Conservation (phyloP, 1,139 yeast species). For the Candida sojae region DNA sequence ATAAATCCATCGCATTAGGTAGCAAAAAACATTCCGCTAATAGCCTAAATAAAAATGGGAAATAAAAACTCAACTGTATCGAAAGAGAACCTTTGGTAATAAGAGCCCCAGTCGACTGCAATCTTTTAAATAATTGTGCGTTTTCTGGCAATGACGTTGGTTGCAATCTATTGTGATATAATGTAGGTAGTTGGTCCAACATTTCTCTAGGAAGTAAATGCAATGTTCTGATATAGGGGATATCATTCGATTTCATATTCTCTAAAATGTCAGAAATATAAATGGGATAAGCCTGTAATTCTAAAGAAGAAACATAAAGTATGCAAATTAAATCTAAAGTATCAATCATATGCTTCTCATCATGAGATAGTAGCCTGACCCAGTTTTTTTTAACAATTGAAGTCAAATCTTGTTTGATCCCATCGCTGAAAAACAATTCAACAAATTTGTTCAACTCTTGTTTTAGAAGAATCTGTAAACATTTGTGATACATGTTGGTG, state of each 20-base stretch:
- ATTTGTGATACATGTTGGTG: conserved; percentile 42
- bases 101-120: conserved; percentile 9
- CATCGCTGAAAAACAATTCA: conserved; percentile 13
- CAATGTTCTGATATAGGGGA: conserved; percentile 41
- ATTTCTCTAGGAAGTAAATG: conserved; percentile 28
- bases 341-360: conserved; percentile 12
- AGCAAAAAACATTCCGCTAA: conserved; percentile 27
- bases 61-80: conserved; percentile 28
- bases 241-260: conserved; percentile 28
- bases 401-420: conserved; percentile 36
- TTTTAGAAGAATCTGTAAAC: conserved; percentile 57
- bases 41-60: conserved; percentile 34
- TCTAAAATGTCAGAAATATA: conserved; percentile 36
- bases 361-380: conserved; percentile 25
- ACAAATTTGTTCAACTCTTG: conserved; percentile 38
- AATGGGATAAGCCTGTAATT: conserved; percentile 36
- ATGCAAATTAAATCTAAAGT: conserved; percentile 33
- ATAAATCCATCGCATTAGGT: conserved; percentile 35
- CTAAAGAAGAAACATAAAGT: conserved; percentile 39
- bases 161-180: conserved; percentile 26
- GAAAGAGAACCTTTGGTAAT: neutral
- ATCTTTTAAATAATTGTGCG: conserved; percentile 26
- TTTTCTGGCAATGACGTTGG: conserved; percentile 30
- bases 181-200: conserved; percentile 25
- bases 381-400: conserved; percentile 52